Conservation (phyloP, 805 yeast genomes). For the Starmerella cellae region DNA sequence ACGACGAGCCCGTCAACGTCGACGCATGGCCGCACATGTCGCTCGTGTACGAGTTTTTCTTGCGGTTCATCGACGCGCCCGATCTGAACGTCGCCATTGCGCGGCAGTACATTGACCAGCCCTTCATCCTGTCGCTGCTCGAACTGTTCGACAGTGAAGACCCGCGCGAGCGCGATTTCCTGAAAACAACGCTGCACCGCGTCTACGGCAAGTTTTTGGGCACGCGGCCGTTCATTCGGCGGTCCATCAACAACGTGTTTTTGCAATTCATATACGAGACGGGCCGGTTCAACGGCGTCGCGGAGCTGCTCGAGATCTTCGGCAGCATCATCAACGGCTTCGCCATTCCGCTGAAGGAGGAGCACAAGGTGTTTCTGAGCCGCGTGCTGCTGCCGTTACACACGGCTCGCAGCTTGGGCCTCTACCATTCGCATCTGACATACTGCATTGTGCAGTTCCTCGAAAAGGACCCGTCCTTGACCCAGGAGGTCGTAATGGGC, state of each 20-base stretch:
- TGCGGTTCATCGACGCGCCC: constrained; percentile 84
- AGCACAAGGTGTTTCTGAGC: constrained; percentile 80
- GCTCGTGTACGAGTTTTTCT: constrained; percentile 83
- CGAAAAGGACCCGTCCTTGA: constrained; percentile 82
- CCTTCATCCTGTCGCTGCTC: constrained; percentile 63
- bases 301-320: constrained; percentile 83
- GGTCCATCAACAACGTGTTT: constrained; percentile 83
- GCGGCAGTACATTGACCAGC: constrained; percentile 85
- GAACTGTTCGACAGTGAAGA: constrained; percentile 94
- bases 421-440: constrained; percentile 93
- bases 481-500: constrained; percentile 95
- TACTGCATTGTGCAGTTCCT: constrained; percentile 93
- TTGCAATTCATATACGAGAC: constrained; percentile 90
- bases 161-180: constrained; percentile 87
- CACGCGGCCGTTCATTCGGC: constrained; percentile 78
- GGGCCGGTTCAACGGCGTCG: constrained; percentile 88
- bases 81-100: constrained; percentile 90
- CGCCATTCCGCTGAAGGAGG: constrained; percentile 93
- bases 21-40: constrained; percentile 99
- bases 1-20: constrained; percentile 94
- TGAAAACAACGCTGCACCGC: constrained; percentile 89
- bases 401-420: constrained; percentile 72
- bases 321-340: constrained; percentile 96
- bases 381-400: constrained; percentile 85
- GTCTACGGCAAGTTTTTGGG: constrained; percentile 90